Evolutionary conservation across 352 stramenopile genomes (phyloP), one percentile per base, ranked within the genome.

Genomic region (Globisporangium lucens): DNA sequence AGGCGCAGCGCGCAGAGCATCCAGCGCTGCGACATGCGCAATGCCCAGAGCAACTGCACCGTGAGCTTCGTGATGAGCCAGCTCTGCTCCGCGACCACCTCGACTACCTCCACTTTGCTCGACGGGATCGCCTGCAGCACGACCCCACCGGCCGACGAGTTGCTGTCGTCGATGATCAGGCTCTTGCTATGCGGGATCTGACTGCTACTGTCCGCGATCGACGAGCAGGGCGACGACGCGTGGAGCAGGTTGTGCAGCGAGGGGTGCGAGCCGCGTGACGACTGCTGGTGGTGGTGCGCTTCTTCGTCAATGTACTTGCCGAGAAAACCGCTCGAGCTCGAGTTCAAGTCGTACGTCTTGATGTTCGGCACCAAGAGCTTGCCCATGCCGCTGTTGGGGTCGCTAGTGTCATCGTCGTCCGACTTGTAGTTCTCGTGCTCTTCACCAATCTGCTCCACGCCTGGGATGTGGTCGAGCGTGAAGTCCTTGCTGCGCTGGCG

Each of bases 11-110:
- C 71, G 57, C 82, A 90, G 27, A 93, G 59, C 15, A 93, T 85
- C 87, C 87, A 95, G 24, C 75, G 75, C 60, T 83, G 74, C 33
- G 85, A 91, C 72, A 84, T 89, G 35, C 79, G 78, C 59, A 93
- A 65, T 27, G 80, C 82, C 83, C 83, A 91, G 12, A 91, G 68
- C 36, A 91, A 61, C 68, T 91, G 78, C 56, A 89, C 60, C 56
- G 77, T 77, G 56, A 91, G 79, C 68, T 89, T 90, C 29, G 81
- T 90, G 56, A 91, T 74, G 38, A 91, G 75, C 81, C 81, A 91
- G 58, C 81, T 89, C 72, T 89, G 81, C 63, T 89, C 81, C 17
- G 81, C 81, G 30, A 89, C 65, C 22, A 89, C 81, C 63, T 88
- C 81, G 9, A 89, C 79, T 7, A 74, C 78, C 57, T 88, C 81